These are phyloP conservation scores for Melanogaster broomeanus DNA, from an alignment of 768 basidiomycete species.

Conservation along the genomic window DNA sequence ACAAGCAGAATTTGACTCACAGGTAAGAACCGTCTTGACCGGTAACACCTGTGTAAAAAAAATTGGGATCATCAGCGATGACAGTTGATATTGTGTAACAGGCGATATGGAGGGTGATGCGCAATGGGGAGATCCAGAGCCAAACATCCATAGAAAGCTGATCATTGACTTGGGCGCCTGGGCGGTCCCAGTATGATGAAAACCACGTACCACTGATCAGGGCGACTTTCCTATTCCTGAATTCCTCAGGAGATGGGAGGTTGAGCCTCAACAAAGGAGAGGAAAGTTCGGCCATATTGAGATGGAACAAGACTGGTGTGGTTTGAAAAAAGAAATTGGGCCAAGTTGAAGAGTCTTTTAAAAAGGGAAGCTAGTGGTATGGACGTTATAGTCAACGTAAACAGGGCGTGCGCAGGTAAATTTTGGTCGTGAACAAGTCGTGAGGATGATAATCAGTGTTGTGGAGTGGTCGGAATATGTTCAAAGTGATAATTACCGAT, in stretches of 20 bases:
- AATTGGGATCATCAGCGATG: slow-evolving; percentile 8
- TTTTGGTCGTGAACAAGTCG: neutral
- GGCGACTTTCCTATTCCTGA: slow-evolving; percentile 89
- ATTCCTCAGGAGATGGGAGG: slow-evolving; percentile 78
- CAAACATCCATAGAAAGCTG: neutral
- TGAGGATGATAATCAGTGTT: neutral
- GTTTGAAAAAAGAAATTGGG: neutral
- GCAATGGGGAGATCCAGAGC: neutral
- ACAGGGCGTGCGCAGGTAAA: neutral
- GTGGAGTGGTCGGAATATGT: slow-evolving; percentile 2
- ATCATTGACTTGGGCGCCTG: too few species aligned
- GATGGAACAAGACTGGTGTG: neutral
- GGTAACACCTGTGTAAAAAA: slow-evolving; percentile 76
- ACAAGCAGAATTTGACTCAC: slow-evolving; percentile 45
- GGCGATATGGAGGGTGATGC: neutral
- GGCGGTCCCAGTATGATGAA: neutral
- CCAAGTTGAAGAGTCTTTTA: too few species aligned
- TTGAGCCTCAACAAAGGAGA: slow-evolving; percentile 48
- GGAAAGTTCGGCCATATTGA: slow-evolving; percentile 17
- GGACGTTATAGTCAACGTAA: neutral
- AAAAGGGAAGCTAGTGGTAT: neutral
- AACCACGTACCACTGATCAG: slow-evolving; percentile 75
- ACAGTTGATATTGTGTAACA: neutral
- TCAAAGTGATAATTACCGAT: neutral
- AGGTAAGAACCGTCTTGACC: slow-evolving; percentile 97